Conservation (phyloP, 78 protist genomes). For the Creolimax fragrantissima region DNA sequence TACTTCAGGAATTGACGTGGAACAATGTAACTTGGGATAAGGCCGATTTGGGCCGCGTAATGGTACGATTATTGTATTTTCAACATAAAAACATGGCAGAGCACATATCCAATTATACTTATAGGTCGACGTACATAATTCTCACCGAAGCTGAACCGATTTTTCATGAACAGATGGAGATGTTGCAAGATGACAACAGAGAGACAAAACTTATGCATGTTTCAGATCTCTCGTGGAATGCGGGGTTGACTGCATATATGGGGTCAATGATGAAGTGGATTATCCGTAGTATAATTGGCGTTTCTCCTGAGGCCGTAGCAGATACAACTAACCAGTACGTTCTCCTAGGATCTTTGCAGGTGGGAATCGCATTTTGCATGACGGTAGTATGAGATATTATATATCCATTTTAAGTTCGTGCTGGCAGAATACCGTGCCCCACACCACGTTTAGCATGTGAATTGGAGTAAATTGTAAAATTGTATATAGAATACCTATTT, state of each 20-base stretch:
- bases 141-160: background rate
- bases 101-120: background rate
- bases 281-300: background rate
- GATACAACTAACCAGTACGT: background rate
- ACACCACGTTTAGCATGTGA: too few relatives aligned
- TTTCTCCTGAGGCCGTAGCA: background rate
- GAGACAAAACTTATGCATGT: background rate
- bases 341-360: background rate
- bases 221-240: background rate
- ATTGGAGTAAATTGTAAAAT: too few relatives aligned
- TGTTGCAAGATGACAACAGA: background rate
- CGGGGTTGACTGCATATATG: background rate
- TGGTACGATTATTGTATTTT: background rate
- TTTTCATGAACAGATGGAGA: background rate
- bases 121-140: background rate
- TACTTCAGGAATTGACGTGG: background rate
- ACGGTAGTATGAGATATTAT: too few relatives aligned
- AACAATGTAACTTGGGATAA: background rate
- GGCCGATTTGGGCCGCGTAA: background rate
- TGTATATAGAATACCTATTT: too few relatives aligned
- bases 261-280: background rate
- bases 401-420: too few relatives aligned
- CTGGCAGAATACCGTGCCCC: too few relatives aligned
- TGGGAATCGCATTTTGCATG: too few relatives aligned
- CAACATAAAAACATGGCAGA: background rate